Evolutionary conservation across 2,329 filamentous ascomycete species (phyloP), one percentile per base, ranked within the genome.

Genomic region (Magnaporthiopsis incrustans): DNA sequence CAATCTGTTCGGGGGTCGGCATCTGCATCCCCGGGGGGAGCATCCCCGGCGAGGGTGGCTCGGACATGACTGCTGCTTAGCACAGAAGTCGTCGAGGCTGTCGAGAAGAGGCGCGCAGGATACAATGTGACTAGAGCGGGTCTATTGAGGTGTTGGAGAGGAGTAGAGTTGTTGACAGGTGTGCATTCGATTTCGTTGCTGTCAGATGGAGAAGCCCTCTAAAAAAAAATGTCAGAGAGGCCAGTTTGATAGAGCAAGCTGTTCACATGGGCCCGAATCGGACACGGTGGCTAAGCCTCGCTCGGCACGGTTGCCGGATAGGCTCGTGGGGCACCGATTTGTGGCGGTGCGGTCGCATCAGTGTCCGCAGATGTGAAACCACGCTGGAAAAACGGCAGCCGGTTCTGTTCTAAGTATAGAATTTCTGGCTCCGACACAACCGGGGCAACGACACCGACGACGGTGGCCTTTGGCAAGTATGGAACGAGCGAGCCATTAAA

Each of bases 1-100:
- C 85, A 68, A 97, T 90, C 79, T 97, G 92, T 78, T 97, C 89
- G 61, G 90, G 92, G 26, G 88, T 86, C 44, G 91, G 91, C 74
- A 77, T 80, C 68, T 79, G 78, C 63, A 64, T 63, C 38, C 64
- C 64, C 12, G 64, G 61, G 38, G 75, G 74, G 60, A 65, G 65
- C 64, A 68, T 65, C 66, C 69, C 71, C 62, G 64, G 63, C 68
- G 65, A 65, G 59, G 50, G 58, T 27, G 25, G 59, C 33, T 44
- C 44, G 44, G 44, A 22, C 44, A 53, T 53, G 22, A 22, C 44
- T 53, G 44, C 44, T 53, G n/a, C 3, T 8, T 25, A 25, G 44
- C n/a, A 25, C 44, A 3, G 44, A 53, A n/a, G n/a, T 53, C 44
- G 44, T 53, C 44, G 44, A 53, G 18, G 44, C 44, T 22, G 44